These are phyloP conservation scores for Hysterangium stoloniferum DNA, from an alignment of 768 basidiomycete genomes.

Conservation along the genomic window DNA sequence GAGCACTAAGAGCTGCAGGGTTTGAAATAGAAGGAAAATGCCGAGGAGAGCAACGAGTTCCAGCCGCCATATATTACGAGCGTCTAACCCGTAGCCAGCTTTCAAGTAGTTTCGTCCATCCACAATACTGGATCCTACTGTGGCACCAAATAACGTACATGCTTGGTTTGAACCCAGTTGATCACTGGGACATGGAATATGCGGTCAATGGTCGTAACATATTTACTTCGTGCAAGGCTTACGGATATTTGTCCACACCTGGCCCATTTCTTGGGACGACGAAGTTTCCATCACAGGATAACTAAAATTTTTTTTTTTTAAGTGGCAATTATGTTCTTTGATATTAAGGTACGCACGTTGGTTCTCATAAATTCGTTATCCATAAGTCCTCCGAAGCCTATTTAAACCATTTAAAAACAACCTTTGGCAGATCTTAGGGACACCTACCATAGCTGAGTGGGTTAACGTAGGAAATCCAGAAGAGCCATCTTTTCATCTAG, in stretches of 20 bases:
- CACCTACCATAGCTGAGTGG: constrained; percentile 61
- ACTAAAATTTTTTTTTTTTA: constrained; percentile 24
- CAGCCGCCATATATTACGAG: constrained; percentile 52
- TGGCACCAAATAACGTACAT: constrained; percentile 4
- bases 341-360: constrained; percentile 34
- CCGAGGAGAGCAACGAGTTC: constrained; percentile 65
- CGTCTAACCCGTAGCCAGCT: constrained; percentile 42
- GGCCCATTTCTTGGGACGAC: constrained; percentile 59
- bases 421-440: neutral
- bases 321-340: constrained; percentile 3
- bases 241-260: constrained; percentile 55
- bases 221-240: too few species aligned
- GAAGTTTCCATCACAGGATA: constrained; percentile 58
- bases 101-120: constrained; percentile 42
- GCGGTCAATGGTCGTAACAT: constrained; percentile 15
- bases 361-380: constrained; percentile 80
- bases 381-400: constrained; percentile 71
- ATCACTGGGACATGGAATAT: constrained; percentile 28
- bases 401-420: neutral
- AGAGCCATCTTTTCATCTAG: constrained; percentile 74
- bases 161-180: constrained; percentile 32
- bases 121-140: neutral
- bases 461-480: constrained; percentile 84
- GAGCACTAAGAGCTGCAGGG: constrained; percentile 58
- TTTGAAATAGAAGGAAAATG: constrained; percentile 62